Evolutionary conservation across 2,329 filamentous ascomycete species (phyloP).

Genomic region (Diaporthe humulicola): DNA sequence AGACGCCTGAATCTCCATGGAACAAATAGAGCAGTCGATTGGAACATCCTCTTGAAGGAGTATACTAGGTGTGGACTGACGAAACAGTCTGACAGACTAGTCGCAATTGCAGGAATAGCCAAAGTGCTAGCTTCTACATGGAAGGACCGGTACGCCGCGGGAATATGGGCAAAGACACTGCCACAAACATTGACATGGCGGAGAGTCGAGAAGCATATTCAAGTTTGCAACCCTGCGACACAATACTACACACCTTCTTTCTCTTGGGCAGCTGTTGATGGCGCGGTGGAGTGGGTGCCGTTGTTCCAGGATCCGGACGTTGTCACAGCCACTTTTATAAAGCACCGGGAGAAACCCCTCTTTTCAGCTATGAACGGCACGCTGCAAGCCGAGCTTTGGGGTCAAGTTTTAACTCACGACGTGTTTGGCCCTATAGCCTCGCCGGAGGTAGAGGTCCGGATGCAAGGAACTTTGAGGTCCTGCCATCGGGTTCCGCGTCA

Average conservation of each 20-base stretch:
- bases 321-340: neutral
- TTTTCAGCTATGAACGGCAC: neutral
- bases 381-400: neutral
- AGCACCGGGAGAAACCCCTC: neutral
- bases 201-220: neutral
- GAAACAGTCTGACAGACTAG: too few relatives aligned
- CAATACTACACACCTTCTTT: neutral
- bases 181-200: neutral
- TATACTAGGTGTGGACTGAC: too few relatives aligned
- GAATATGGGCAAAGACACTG: too few relatives aligned
- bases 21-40: neutral
- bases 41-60: too few relatives aligned
- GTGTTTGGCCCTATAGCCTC: neutral
- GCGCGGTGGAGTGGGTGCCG: neutral
- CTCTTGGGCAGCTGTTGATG: neutral
- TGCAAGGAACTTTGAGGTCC: neutral
- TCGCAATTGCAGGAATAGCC: too few relatives aligned
- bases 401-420: neutral
- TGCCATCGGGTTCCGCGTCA: neutral
- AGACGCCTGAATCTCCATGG: neutral
- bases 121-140: too few relatives aligned
- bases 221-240: neutral
- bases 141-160: too few relatives aligned
- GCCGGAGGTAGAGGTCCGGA: neutral
- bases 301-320: accelerated